These are phyloP conservation scores for Populus nigra DNA, from an alignment of 345 rosid species.

Conservation along the genomic window DNA sequence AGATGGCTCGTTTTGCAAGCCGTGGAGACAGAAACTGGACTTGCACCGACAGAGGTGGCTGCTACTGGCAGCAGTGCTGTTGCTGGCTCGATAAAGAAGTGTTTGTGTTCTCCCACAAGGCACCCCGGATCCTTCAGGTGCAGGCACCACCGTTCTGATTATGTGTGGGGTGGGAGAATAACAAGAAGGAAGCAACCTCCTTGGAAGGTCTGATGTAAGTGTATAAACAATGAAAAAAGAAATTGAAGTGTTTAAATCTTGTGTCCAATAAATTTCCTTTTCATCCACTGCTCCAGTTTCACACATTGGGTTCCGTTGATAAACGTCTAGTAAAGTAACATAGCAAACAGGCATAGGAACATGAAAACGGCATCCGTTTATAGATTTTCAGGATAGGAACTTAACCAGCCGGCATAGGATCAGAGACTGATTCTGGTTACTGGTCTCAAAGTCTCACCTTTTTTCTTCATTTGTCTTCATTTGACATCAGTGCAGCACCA, in stretches of 20 bases:
- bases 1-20: neutral
- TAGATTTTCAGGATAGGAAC: no score
- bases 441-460: neutral
- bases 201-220: neutral
- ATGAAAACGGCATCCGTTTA: neutral
- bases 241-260: neutral
- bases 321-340: neutral
- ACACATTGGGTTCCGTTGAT: neutral
- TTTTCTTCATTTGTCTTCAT: neutral
- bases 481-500: neutral
- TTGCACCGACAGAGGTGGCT: neutral
- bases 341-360: neutral
- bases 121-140: constrained; percentile 71
- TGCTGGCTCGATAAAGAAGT: constrained; percentile 27
- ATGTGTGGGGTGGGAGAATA: neutral
- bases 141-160: constrained; percentile 46
- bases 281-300: neutral
- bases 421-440: neutral
- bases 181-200: neutral
- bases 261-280: neutral
- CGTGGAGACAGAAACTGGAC: neutral
- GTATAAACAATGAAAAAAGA: neutral
- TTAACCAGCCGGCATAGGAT: no score
- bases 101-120: constrained; percentile 68
- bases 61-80: neutral